A percentile compares a stretch with the other conserved stretches of the same genome.
These are phyloP conservation scores for Cryptomeria japonica DNA, from an alignment of 75 land plant species.

Conservation along the genomic window DNA sequence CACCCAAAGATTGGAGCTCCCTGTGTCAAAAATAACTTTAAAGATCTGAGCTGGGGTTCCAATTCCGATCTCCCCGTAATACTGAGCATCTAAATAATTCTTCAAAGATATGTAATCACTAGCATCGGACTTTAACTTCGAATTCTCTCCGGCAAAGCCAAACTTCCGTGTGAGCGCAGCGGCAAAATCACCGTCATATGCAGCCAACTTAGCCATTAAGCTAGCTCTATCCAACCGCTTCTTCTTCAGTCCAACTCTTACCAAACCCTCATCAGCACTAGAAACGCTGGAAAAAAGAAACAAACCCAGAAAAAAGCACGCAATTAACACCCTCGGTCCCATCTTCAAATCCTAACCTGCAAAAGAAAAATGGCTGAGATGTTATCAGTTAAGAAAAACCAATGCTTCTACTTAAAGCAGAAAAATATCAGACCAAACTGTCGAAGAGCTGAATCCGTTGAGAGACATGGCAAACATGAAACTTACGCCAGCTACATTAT, in stretches of 20 bases:
- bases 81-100: slow-evolving; percentile 91
- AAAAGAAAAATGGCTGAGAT: neutral
- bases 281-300: neutral
- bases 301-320: slow-evolving; percentile 5
- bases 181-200: slow-evolving; percentile 1
- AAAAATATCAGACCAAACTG: neutral
- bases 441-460: neutral
- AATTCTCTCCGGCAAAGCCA: slow-evolving; percentile 9
- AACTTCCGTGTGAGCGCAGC: neutral
- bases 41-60: slow-evolving; percentile 87
- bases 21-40: slow-evolving; percentile 91
- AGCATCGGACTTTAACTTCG: slow-evolving; percentile 20
- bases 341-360: neutral
- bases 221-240: slow-evolving; percentile 33
- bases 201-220: slow-evolving; percentile 26
- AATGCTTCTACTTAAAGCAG: neutral
- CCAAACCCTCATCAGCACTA: slow-evolving; percentile 34
- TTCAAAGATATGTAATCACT: slow-evolving; percentile 52
- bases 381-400: neutral
- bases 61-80: slow-evolving; percentile 80
- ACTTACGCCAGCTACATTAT: neutral
- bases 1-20: slow-evolving; percentile 96
- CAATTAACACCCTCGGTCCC: neutral
- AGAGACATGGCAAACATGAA: neutral
- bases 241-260: slow-evolving; percentile 60